A percentile compares a stretch with the other conserved stretches of the same genome.
phyloP scores from a whole-genome alignment of 2,329 filamentous ascomycete genomes.

The Aspergillus melleus region DNA sequence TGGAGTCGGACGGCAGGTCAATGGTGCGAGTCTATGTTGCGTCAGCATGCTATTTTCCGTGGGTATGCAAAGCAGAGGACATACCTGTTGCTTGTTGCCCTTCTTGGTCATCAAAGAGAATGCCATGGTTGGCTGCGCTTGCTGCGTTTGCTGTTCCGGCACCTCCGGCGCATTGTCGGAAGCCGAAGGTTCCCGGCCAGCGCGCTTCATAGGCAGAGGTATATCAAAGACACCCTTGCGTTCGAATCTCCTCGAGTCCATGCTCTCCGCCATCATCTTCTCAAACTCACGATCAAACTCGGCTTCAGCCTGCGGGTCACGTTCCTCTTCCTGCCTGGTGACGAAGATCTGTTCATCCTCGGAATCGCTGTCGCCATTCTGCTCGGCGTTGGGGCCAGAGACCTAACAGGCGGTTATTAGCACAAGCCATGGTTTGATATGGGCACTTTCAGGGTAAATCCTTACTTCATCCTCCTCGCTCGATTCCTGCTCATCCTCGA shows the following conservation, averaged over 20 bases:
- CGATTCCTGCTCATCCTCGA: constrained; percentile 55
- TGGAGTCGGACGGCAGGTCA: constrained; percentile 81
- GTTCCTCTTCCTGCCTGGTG: constrained; percentile 82
- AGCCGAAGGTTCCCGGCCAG: constrained; percentile 58
- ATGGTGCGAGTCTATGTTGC: constrained; percentile 76
- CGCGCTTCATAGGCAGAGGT: constrained; percentile 83
- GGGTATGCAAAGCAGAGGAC: constrained; percentile 15
- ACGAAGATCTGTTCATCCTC: constrained; percentile 91
- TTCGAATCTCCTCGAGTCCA: constrained; percentile 94
- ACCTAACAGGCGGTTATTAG: constrained; percentile 28
- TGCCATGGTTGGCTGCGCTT: constrained; percentile 67
- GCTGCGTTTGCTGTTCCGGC: constrained; percentile 30
- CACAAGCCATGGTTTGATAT: neutral
- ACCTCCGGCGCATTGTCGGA: constrained; percentile 40
- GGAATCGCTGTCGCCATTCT: constrained; percentile 53
- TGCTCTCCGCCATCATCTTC: constrained; percentile 96
- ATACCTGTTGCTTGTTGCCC: constrained; percentile 89
- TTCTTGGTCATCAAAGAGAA: constrained; percentile 95
- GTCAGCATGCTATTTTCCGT: constrained; percentile 16
- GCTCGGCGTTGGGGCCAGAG: constrained; percentile 48
- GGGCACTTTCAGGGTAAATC: constrained; percentile 7
- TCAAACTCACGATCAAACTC: constrained; percentile 98
- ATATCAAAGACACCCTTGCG: constrained; percentile 94
- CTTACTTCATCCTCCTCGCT: constrained; percentile 53
- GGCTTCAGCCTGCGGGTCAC: constrained; percentile 90